These are phyloP conservation scores for Candida glucosophila DNA, from an alignment of 1,139 yeast species.

Conservation along the genomic window DNA sequence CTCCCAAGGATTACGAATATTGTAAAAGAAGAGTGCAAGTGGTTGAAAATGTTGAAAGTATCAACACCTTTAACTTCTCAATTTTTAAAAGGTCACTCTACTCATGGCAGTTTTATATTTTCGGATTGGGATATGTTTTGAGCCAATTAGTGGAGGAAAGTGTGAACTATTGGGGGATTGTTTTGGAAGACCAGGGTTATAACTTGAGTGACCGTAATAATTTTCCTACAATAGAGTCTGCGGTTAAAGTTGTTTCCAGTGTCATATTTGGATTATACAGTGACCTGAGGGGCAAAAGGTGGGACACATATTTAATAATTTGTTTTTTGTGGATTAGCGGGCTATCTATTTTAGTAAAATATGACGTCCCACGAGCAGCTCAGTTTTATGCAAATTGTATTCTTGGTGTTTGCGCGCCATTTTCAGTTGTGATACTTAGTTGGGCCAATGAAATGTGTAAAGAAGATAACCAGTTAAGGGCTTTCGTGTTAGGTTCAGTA, in stretches of 20 bases:
- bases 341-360: neutral
- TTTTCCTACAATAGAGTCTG: conserved; percentile 4
- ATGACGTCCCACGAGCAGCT: conserved; percentile 1
- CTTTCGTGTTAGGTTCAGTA: conserved; percentile 50
- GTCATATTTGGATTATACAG: conserved; percentile 14
- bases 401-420: neutral
- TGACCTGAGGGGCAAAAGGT: conserved; percentile 1
- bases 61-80: conserved; percentile 33
- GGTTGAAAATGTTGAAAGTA: conserved; percentile 14
- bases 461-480: conserved; percentile 48
- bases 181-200: conserved; percentile 9
- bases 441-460: conserved; percentile 54
- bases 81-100: conserved; percentile 40
- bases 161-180: neutral
- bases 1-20: conserved; percentile 13
- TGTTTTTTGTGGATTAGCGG: neutral
- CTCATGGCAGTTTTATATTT: neutral
- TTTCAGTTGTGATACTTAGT: conserved; percentile 37
- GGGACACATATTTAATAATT: neutral
- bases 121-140: neutral
- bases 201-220: conserved; percentile 15
- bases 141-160: neutral
- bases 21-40: conserved; percentile 13
- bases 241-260: conserved; percentile 2
- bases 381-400: neutral